A percentile compares a stretch with the other conserved stretches of the same genome.
Conservation (phyloP, 495 filamentous ascomycete genomes). For the Aspergillus baeticus region DNA sequence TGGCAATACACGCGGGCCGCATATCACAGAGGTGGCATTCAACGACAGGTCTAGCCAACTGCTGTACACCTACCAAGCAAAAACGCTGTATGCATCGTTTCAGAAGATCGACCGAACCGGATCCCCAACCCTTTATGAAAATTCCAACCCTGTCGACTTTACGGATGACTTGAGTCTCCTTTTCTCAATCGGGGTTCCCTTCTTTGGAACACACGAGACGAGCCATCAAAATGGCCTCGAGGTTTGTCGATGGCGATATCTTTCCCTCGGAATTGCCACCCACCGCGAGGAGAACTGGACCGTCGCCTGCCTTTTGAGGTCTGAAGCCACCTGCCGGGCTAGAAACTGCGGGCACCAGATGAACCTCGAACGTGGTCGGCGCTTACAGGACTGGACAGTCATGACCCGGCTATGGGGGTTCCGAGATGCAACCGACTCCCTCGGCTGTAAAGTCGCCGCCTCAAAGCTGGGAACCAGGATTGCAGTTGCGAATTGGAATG, state of each 20-base stretch:
- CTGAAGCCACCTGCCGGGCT: conserved; percentile 23
- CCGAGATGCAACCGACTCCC: conserved; percentile 31
- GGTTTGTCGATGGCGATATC: conserved; percentile 41
- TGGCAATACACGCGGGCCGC: conserved; percentile 18
- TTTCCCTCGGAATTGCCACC: conserved; percentile 40
- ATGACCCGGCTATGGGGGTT: conserved; percentile 44
- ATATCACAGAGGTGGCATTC: conserved; percentile 31
- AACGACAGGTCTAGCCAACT: conserved; percentile 40
- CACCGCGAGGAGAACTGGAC: conserved; percentile 40
- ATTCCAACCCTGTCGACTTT: conserved; percentile 30
- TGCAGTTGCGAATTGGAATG: conserved; percentile 47
- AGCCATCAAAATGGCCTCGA: conserved; percentile 1
- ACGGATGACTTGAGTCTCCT: conserved; percentile 26
- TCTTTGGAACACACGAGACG: conserved; percentile 37
- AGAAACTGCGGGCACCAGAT: conserved; percentile 34
- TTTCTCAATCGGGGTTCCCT: conserved; percentile 44
- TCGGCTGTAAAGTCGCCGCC: conserved; percentile 43
- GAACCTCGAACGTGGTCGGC: conserved; percentile 44
- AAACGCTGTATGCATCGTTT: conserved; percentile 30
- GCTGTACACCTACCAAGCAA: conserved; percentile 31
- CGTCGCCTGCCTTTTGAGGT: conserved; percentile 40
- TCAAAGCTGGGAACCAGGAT: conserved; percentile 40
- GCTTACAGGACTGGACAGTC: conserved; percentile 34
- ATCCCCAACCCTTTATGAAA: conserved; percentile 23
- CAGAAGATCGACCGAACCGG: conserved; percentile 22